phyloP scores from a whole-genome alignment of 2,329 filamentous ascomycete genomes.

The Monilinia fructigena region DNA sequence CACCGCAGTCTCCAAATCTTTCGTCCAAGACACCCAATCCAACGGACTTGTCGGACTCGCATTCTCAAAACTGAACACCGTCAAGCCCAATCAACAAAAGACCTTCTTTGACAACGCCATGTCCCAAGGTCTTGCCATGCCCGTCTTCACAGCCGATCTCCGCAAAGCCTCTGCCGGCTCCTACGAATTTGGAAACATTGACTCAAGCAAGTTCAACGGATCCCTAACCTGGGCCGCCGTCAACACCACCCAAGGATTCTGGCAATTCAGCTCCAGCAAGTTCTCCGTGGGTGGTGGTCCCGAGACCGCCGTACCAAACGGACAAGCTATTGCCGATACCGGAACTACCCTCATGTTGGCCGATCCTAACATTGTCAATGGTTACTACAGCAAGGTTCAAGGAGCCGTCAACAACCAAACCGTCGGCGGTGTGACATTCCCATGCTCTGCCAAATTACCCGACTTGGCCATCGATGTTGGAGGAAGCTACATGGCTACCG shows the following conservation, averaged over 20 bases:
- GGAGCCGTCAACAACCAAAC: constrained; percentile 41
- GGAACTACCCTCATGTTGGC: constrained; percentile 47
- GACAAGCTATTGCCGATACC: constrained; percentile 46
- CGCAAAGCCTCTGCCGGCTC: constrained; percentile 48
- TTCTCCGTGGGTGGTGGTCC: constrained; percentile 49
- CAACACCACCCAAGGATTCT: constrained; percentile 52
- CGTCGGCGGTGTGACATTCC: constrained; percentile 43
- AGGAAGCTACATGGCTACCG: constrained; percentile 48
- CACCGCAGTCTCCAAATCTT: constrained; percentile 39
- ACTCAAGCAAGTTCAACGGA: constrained; percentile 54
- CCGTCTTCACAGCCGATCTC: constrained; percentile 57
- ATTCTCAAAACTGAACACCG: constrained; percentile 41
- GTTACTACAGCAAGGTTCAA: constrained; percentile 44
- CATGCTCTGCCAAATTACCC: constrained; percentile 41
- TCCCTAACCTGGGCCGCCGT: constrained; percentile 51
- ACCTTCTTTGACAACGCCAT: constrained; percentile 41
- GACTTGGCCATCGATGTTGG: constrained; percentile 43
- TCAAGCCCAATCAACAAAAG: constrained; percentile 40
- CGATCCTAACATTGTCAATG: constrained; percentile 41
- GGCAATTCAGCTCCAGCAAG: constrained; percentile 54
- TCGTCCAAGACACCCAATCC: constrained; percentile 41
- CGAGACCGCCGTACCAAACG: constrained; percentile 60
- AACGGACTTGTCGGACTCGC: constrained; percentile 66
- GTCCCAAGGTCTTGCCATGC: constrained; percentile 45
- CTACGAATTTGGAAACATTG: constrained; percentile 59